phyloP scores from a whole-genome alignment of 768 basidiomycete genomes.

The Suillus placidus region DNA sequence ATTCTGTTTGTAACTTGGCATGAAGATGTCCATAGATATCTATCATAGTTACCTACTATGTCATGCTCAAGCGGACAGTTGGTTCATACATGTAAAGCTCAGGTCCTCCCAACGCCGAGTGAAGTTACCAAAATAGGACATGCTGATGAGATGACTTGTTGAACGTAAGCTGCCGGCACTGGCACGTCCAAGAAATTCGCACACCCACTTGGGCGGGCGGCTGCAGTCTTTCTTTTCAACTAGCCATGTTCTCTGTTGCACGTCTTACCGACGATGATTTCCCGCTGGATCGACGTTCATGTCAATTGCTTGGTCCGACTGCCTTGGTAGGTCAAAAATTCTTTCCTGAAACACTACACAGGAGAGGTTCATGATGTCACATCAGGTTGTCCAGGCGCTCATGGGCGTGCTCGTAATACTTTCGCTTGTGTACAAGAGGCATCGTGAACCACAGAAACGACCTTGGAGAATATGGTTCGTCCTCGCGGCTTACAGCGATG shows the following conservation, averaged over 20 bases:
- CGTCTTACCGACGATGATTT: conserved; percentile 24
- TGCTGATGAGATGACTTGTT: background rate
- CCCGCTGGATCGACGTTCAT: conserved; percentile 46
- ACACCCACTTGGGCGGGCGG: background rate
- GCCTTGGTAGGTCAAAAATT: conserved; percentile 39
- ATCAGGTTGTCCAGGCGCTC: conserved; percentile 75
- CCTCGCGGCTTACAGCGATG: background rate
- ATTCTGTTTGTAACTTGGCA: background rate
- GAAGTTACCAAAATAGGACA: background rate
- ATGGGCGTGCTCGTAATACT: conserved; percentile 92
- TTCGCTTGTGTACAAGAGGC: conserved; percentile 86
- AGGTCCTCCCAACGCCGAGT: background rate
- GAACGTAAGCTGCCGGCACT: background rate
- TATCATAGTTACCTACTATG: too few relatives aligned
- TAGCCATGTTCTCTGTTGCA: conserved; percentile 19
- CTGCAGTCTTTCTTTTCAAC: background rate
- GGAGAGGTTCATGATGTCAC: conserved; percentile 8
- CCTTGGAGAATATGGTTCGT: conserved; percentile 91
- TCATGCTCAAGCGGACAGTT: background rate
- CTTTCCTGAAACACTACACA: background rate
- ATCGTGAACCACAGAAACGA: conserved; percentile 81
- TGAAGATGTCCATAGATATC: background rate
- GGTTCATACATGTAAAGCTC: background rate
- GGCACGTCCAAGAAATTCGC: conserved; percentile 1
- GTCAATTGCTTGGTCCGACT: conserved; percentile 50